These are phyloP conservation scores for Limnanthes douglasii DNA, from an alignment of 345 rosid species.

Conservation along the genomic window DNA sequence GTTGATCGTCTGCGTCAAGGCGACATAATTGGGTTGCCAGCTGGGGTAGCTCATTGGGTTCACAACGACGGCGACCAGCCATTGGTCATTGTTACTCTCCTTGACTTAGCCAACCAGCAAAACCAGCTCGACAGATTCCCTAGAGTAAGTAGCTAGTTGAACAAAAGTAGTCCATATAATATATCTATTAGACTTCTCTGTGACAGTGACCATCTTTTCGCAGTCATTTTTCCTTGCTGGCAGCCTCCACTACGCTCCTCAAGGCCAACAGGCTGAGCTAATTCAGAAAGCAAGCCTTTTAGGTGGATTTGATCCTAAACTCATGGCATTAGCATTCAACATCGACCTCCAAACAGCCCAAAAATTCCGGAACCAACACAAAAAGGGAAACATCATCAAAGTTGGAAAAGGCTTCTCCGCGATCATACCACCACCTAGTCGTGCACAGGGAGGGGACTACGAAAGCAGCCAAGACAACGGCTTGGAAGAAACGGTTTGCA, in stretches of 20 bases:
- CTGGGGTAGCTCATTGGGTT: conserved; percentile 34
- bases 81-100: conserved; percentile 17
- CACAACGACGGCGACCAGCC: conserved; percentile 30
- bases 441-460: conserved; percentile 4
- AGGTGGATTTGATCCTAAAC: conserved; percentile 33
- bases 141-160: conserved; percentile 24
- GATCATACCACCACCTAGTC: conserved; percentile 27
- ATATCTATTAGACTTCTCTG: not conserved
- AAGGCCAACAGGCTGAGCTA: conserved; percentile 7
- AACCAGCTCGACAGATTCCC: conserved; percentile 66
- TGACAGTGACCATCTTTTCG: not conserved
- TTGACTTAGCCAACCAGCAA: conserved; percentile 19
- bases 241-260: conserved; percentile 25
- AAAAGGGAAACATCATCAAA: conserved; percentile 39
- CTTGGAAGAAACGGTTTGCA: conserved; percentile 62
- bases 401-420: conserved; percentile 35
- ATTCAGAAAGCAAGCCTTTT: conserved; percentile 5
- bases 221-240: conserved; percentile 40
- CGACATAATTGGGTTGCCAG: conserved; percentile 21
- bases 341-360: conserved; percentile 21
- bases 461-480: conserved; percentile 32
- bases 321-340: conserved; percentile 48
- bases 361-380: conserved; percentile 24
- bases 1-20: conserved; percentile 23
- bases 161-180: not conserved